Percentiles rank a stretch among this genome's conserved stretches.
Conservation (phyloP, 2,329 filamentous ascomycete genomes). For the Stagonosporopsis tanaceti region DNA sequence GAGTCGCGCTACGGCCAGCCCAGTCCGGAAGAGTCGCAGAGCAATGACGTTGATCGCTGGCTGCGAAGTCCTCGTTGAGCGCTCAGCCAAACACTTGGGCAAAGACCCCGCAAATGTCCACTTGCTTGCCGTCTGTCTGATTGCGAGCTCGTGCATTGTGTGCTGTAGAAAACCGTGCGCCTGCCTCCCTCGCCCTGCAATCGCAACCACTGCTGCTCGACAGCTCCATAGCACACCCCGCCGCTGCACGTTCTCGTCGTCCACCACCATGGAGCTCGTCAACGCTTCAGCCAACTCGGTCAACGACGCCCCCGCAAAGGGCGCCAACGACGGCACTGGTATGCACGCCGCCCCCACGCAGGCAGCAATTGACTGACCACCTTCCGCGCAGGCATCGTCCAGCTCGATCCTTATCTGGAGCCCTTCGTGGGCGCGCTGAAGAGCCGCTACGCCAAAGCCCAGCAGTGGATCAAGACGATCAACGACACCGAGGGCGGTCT, state of each 20-base stretch:
- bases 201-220: conserved; percentile 23
- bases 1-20: conserved; percentile 26
- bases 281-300: conserved; percentile 56
- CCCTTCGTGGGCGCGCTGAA: conserved; percentile 83
- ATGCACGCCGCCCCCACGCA: conserved; percentile 20
- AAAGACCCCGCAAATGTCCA: conserved; percentile 43
- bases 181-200: conserved; percentile 16
- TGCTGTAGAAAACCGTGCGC: conserved; percentile 21
- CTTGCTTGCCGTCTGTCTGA: conserved; percentile 24
- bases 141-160: conserved; percentile 19
- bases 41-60: conserved; percentile 46
- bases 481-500: conserved; percentile 85
- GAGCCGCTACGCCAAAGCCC: conserved; percentile 78
- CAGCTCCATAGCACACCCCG: conserved; percentile 26
- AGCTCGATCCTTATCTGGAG: conserved; percentile 87
- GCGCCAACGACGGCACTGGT: conserved; percentile 78
- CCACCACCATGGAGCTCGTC: conserved; percentile 51
- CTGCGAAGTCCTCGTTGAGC: conserved; percentile 40
- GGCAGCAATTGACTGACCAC: conserved; percentile 30
- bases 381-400: conserved; percentile 73
- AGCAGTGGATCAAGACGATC: conserved; percentile 87
- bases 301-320: conserved; percentile 57
- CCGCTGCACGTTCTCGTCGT: conserved; percentile 21
- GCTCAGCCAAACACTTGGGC: conserved; percentile 38
- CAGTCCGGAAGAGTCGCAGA: conserved; percentile 21